A percentile compares a stretch with the other conserved stretches of the same genome.
These are phyloP conservation scores for Plantago rigida DNA, from an alignment of 305 asterid species.

Conservation along the genomic window DNA sequence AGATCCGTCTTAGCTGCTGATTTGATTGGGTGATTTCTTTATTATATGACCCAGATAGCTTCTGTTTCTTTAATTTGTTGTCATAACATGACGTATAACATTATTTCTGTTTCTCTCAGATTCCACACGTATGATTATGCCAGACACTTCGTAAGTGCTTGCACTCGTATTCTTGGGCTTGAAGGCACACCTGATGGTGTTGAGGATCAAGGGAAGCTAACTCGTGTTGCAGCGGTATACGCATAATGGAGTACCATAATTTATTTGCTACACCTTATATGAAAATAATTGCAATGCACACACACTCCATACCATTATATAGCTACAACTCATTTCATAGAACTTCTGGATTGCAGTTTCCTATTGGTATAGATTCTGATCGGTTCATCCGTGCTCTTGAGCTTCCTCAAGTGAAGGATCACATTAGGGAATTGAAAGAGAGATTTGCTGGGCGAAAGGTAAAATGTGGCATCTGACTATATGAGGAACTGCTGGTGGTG, in stretches of 20 bases:
- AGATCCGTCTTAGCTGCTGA: constrained; percentile 85
- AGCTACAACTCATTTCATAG: constrained; percentile 23
- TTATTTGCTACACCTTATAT: constrained; percentile 16
- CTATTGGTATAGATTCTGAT: constrained; percentile 87
- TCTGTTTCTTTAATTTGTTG: constrained; percentile 9
- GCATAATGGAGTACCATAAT: constrained; percentile 13
- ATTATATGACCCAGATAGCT: constrained; percentile 10
- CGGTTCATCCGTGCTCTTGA: constrained; percentile 82
- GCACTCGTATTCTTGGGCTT: constrained; percentile 94
- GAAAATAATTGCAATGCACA: constrained; percentile 8
- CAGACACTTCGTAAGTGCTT: constrained; percentile 93
- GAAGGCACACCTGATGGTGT: constrained; percentile 99
- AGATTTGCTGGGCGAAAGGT: constrained; percentile 87
- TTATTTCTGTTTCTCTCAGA: constrained; percentile 30
- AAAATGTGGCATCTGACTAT: constrained; percentile 2
- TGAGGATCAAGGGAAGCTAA: constrained; percentile 90
- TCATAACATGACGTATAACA: neutral
- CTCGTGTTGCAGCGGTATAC: constrained; percentile 98
- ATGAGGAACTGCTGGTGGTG: constrained; percentile 9
- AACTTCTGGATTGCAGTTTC: constrained; percentile 59
- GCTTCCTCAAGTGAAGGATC: constrained; percentile 59
- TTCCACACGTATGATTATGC: constrained; percentile 98
- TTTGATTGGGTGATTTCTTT: constrained; percentile 65
- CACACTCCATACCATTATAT: constrained; percentile 1
- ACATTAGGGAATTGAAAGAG: constrained; percentile 67